These are phyloP conservation scores for Pleurotus pulmonarius DNA, from an alignment of 768 basidiomycete species.

Conservation along the genomic window DNA sequence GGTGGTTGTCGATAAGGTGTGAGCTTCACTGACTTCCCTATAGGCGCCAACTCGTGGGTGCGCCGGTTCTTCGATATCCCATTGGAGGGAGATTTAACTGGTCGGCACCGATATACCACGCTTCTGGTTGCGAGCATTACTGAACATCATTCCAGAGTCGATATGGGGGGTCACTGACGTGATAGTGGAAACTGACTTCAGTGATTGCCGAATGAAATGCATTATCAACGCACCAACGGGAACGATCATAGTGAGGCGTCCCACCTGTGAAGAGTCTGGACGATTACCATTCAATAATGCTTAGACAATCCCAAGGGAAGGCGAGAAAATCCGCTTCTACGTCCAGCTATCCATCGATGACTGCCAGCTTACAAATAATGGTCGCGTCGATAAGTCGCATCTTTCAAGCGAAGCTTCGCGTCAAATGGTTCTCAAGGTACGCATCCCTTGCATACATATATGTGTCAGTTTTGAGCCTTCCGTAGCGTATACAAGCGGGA, in stretches of 20 bases:
- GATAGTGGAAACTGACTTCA: conserved; percentile 14
- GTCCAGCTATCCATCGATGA: conserved; percentile 8
- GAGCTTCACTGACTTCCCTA: not conserved
- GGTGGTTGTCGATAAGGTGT: too few relatives aligned
- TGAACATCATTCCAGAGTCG: conserved; percentile 4
- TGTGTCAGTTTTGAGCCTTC: too few relatives aligned
- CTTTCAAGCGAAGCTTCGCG: not conserved
- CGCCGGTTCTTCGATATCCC: conserved; percentile 11
- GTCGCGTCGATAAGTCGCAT: not conserved
- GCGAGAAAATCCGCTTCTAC: conserved; percentile 13
- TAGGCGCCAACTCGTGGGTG: conserved; percentile 20
- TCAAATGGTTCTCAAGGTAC: too few relatives aligned
- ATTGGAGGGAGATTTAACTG: conserved; percentile 16
- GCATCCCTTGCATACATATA: too few relatives aligned
- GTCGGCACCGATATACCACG: not conserved
- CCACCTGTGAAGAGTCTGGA: not conserved
- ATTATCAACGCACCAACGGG: conserved; percentile 16
- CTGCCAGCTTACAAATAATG: not conserved
- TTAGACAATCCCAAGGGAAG: conserved; percentile 12
- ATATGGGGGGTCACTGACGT: conserved; percentile 19
- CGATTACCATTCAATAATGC: not conserved
- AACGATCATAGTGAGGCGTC: conserved; percentile 6
- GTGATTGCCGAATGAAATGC: conserved; percentile 13
- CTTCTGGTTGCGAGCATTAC: not conserved
- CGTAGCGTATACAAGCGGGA: too few relatives aligned